These are phyloP conservation scores for Withania somnifera DNA, from an alignment of 305 asterid genomes.

Conservation along the genomic window DNA sequence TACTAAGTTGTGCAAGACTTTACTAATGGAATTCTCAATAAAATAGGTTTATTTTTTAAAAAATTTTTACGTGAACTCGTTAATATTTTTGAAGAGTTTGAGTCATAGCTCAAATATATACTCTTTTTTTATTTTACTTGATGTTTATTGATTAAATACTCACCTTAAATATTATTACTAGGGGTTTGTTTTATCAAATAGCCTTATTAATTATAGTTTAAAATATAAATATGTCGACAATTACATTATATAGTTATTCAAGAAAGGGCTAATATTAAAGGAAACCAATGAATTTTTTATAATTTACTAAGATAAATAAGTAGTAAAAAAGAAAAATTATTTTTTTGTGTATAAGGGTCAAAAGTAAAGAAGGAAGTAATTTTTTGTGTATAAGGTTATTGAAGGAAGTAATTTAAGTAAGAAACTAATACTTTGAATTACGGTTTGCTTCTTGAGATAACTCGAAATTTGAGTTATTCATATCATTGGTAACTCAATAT, in stretches of 20 bases:
- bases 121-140: not conserved
- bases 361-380: not conserved
- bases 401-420: not conserved
- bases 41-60: too few relatives aligned
- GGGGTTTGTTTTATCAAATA: not conserved
- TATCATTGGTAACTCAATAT: not conserved
- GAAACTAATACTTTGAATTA: not conserved
- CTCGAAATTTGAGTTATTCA: not conserved
- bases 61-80: too few relatives aligned
- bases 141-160: too few relatives aligned
- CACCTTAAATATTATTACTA: too few relatives aligned
- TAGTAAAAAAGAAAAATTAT: not conserved
- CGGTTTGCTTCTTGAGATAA: not conserved
- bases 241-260: not conserved
- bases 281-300: not conserved
- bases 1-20: too few relatives aligned
- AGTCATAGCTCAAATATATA: not conserved
- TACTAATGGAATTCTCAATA: too few relatives aligned
- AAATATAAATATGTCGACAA: not conserved
- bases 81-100: too few relatives aligned
- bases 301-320: not conserved
- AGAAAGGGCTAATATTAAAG: not conserved
- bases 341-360: not conserved
- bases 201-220: not conserved
- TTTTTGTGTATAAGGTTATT: not conserved